phyloP scores from a whole-genome alignment of 1,139 yeast species.

The Arxiozyma slooffiae region DNA sequence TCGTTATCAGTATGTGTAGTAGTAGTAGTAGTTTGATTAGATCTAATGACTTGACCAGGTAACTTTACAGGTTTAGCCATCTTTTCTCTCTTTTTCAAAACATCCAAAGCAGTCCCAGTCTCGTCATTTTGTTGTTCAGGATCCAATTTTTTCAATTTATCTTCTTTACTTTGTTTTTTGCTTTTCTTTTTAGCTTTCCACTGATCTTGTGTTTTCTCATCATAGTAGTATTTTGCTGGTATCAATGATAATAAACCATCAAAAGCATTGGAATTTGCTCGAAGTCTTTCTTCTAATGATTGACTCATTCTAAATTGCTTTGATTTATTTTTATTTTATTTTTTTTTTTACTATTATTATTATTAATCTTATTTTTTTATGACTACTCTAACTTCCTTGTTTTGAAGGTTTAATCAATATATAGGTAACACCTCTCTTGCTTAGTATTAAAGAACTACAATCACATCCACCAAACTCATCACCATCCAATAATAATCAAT shows the following conservation, averaged over 20 bases:
- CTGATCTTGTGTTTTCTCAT: slow-evolving; percentile 64
- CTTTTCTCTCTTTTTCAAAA: slow-evolving; percentile 46
- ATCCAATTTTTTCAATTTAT: slow-evolving; percentile 64
- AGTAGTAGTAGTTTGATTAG: slow-evolving; percentile 4
- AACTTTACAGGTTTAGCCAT: slow-evolving; percentile 50
- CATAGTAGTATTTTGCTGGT: slow-evolving; percentile 87
- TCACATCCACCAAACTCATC: not conserved
- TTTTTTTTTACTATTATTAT: not conserved
- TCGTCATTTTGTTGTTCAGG: slow-evolving; percentile 48
- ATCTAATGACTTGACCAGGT: slow-evolving; percentile 36
- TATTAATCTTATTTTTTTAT: no score
- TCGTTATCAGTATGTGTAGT: not conserved
- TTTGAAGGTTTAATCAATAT: not conserved
- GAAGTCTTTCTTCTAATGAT: slow-evolving; percentile 57
- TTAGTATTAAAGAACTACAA: no score
- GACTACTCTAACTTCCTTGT: not conserved
- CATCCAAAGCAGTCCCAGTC: slow-evolving; percentile 60
- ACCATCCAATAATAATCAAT: no score
- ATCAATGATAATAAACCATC: slow-evolving; percentile 83
- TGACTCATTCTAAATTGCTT: no score
- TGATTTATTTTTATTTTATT: not conserved
- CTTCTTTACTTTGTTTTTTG: slow-evolving; percentile 53
- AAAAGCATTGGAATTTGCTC: slow-evolving; percentile 78
- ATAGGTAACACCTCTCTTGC: not conserved
- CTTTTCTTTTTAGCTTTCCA: slow-evolving; percentile 80